phyloP scores from a whole-genome alignment of 306 rosid species.

The Boehmeria nivea region DNA sequence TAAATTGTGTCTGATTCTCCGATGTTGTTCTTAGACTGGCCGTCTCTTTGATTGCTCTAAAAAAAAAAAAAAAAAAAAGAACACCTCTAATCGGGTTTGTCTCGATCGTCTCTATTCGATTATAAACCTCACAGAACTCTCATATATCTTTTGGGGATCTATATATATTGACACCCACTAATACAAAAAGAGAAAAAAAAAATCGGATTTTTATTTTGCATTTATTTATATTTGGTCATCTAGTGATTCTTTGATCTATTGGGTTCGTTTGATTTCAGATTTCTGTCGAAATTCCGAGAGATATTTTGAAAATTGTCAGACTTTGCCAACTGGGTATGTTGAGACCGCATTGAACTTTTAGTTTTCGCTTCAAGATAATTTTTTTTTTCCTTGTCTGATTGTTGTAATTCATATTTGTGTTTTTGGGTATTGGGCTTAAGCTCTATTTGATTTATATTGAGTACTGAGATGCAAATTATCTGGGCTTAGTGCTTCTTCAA shows the following conservation, averaged over 20 bases:
- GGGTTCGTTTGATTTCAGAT: conserved; percentile 26
- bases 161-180: conserved; percentile 11
- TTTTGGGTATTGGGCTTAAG: too few relatives aligned
- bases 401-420: too few relatives aligned
- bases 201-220: conserved; percentile 6
- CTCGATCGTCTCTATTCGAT: conserved; percentile 30
- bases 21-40: conserved; percentile 37
- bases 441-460: too few relatives aligned
- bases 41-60: conserved; percentile 42
- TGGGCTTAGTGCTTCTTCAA: too few relatives aligned
- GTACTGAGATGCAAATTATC: too few relatives aligned
- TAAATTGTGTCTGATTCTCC: conserved; percentile 36
- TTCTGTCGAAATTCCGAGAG: conserved; percentile 26
- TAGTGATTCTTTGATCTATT: conserved; percentile 43
- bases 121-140: conserved; percentile 18
- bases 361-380: conserved; percentile 25
- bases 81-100: conserved; percentile 41
- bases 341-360: conserved; percentile 20
- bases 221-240: conserved; percentile 24
- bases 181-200: neutral
- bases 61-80: conserved; percentile 14
- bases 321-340: conserved; percentile 34
- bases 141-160: conserved; percentile 41
- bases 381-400: conserved; percentile 21
- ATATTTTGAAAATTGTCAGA: conserved; percentile 8